Percentiles rank a stretch among this genome's conserved stretches.
Evolutionary conservation across 176 grass and related monocot genomes (phyloP).

Genomic region (Oryza meridionalis): DNA sequence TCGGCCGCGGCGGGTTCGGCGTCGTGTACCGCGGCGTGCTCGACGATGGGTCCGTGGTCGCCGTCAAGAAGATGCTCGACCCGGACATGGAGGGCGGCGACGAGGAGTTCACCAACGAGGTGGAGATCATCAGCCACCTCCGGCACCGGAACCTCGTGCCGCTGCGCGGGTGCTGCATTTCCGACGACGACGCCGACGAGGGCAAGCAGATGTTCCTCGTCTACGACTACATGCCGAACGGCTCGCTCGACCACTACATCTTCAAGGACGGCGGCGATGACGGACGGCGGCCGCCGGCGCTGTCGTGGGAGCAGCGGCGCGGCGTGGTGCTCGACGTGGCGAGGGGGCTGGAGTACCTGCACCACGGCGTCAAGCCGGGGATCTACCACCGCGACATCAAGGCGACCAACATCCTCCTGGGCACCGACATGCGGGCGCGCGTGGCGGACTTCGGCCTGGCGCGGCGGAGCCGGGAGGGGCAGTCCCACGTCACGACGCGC

Average conservation of each 20-base stretch:
- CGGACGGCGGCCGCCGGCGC: not conserved
- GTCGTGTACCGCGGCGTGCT: conserved; percentile 82
- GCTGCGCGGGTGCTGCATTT: conserved; percentile 82
- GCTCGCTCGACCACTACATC: conserved; percentile 73
- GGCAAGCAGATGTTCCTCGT: conserved; percentile 83
- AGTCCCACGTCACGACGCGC: conserved; percentile 91
- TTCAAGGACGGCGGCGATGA: conserved; percentile 35
- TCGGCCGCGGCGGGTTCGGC: conserved; percentile 90
- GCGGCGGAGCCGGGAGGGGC: conserved; percentile 77
- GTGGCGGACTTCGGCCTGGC: conserved; percentile 92
- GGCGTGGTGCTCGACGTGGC: conserved; percentile 75
- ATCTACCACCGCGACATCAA: conserved; percentile 97
- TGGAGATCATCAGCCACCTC: conserved; percentile 90
- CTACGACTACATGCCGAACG: conserved; percentile 95
- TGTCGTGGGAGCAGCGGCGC: conserved; percentile 69
- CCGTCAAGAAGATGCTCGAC: conserved; percentile 89
- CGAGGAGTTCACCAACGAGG: conserved; percentile 91
- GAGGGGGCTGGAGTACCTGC: conserved; percentile 83
- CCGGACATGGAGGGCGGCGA: conserved; percentile 69
- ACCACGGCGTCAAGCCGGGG: conserved; percentile 88
- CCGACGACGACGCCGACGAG: conserved; percentile 53
- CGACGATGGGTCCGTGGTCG: conserved; percentile 62
- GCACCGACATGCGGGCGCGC: conserved; percentile 67
- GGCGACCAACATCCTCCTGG: conserved; percentile 88
- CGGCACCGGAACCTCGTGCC: conserved; percentile 89